Base-by-base conservation (phyloP, 2,329 filamentous ascomycete genomes). In the Juglanconis juglandina region DNA sequence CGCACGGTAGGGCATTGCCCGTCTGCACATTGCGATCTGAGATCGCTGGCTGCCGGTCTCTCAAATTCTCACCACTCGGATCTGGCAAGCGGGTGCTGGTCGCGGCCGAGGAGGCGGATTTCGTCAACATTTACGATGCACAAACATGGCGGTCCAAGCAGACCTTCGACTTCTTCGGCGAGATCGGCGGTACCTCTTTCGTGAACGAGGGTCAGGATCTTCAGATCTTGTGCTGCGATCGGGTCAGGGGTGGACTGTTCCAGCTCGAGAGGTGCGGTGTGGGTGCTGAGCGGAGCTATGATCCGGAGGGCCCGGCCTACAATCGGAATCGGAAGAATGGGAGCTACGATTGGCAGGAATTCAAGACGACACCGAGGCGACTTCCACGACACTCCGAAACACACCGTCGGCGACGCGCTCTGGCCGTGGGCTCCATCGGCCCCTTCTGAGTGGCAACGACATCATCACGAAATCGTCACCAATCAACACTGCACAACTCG, bases 91-190 rank as follows among this genome's bases (percentile, higher is more conserved):
- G 83, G 3, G 79, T 91, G 1, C 79, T 94, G 11, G 81, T 91
- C 10, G 87, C 87, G 2, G 89, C 88, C 2, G 91, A 94, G 71
- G 88, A 90, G 69, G 88, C 90, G 39, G 90, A 94, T 69, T 84
- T 84, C 60, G 75, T 94, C 68, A 87, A 83, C 69, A 77, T 93
- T 50, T 87, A 92, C 66, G 86, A 92, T 65, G 87, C 85, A 0
- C 77, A 82, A 67, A 86, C 79, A 0, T 90, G 87, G 67, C 72
- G 77, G 30, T 80, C 80, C n/a, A 86, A 86, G 71, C 90, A 93
- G 72, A 84, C 83, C 0, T 75, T 93, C 9, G 87, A 90, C 63
- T 81, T 92, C 58, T 92, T 93, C 71, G 89, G 90, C 41, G 87
- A 91, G 68, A 84, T 91, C 61, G 89, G 84, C 7, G 90, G 90